phyloP scores from a whole-genome alignment of 1,284 basidiomycete species.

The Mycosarcoma mackinlayi region DNA sequence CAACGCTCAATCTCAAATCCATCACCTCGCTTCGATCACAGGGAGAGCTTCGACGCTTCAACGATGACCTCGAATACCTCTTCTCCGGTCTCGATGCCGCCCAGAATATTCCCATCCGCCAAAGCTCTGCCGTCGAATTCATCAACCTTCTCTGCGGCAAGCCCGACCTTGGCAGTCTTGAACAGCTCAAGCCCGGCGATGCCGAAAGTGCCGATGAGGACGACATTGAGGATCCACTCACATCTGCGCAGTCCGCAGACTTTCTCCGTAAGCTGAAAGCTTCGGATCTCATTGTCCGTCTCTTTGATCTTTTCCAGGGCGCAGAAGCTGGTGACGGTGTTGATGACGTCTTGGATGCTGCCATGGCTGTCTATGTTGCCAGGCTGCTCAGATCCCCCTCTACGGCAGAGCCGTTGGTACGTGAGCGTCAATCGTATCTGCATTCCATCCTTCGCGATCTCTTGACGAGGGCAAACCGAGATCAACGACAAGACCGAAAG shows the following conservation, averaged over 20 bases:
- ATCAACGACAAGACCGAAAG: slow-evolving; percentile 15
- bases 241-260: slow-evolving; percentile 36
- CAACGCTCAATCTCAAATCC: slow-evolving; percentile 50
- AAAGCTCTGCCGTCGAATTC: slow-evolving; percentile 40
- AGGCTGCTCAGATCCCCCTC: slow-evolving; percentile 28
- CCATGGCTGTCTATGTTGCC: slow-evolving; percentile 34
- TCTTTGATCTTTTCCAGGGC: slow-evolving; percentile 32
- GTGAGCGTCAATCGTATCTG: slow-evolving; percentile 33
- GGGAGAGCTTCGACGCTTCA: slow-evolving; percentile 49
- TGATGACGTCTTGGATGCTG: slow-evolving; percentile 44
- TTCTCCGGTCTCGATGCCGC: slow-evolving; percentile 37
- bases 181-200: slow-evolving; percentile 13
- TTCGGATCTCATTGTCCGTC: slow-evolving; percentile 35
- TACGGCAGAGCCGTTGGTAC: slow-evolving; percentile 26
- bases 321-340: slow-evolving; percentile 42
- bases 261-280: slow-evolving; percentile 53
- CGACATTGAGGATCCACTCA: slow-evolving; percentile 26
- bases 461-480: slow-evolving; percentile 10
- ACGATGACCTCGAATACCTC: slow-evolving; percentile 53
- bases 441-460: slow-evolving; percentile 15
- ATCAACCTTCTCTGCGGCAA: slow-evolving; percentile 44
- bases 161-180: slow-evolving; percentile 23
- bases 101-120: slow-evolving; percentile 28
- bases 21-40: slow-evolving; percentile 45
- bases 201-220: neutral